These are phyloP conservation scores for Mycena indigotica DNA, from an alignment of 768 basidiomycete genomes.

Conservation along the genomic window DNA sequence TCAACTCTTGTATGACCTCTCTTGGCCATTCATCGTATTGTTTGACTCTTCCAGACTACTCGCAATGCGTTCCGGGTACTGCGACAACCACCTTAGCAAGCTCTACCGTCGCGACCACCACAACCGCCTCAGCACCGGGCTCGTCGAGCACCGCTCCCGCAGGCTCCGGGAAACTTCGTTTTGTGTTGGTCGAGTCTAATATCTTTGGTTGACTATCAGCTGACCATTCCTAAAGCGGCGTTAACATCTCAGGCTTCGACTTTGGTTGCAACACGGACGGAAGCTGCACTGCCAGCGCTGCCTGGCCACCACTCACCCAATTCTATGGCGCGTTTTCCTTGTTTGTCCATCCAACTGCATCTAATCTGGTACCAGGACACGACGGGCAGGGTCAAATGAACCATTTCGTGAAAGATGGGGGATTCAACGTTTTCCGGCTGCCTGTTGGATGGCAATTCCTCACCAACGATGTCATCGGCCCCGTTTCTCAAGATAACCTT, in stretches of 20 bases:
- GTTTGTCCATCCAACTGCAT: neutral
- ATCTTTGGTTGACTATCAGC: neutral
- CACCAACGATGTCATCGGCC: constrained; percentile 37
- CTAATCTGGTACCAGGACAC: constrained; percentile 30
- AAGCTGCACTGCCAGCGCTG: constrained; percentile 39
- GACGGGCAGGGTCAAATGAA: constrained; percentile 61
- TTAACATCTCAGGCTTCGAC: constrained; percentile 60
- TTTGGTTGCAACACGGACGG: constrained; percentile 54
- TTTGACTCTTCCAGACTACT: constrained; percentile 29
- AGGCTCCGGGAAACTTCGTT: constrained; percentile 35
- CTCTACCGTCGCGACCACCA: constrained; percentile 6
- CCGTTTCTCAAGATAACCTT: constrained; percentile 47
- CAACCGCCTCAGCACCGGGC: constrained; percentile 11
- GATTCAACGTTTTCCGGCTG: constrained; percentile 60
- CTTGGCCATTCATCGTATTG: no score
- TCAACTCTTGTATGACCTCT: constrained; percentile 32
- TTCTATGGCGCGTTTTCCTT: constrained; percentile 37
- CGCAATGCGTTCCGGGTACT: constrained; percentile 36
- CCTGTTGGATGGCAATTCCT: constrained; percentile 65
- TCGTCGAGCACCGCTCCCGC: constrained; percentile 27
- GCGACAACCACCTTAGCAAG: constrained; percentile 16
- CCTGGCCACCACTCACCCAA: constrained; percentile 48
- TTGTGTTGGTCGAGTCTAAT: constrained; percentile 24
- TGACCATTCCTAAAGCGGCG: constrained; percentile 30
- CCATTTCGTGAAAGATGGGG: constrained; percentile 58